Evolutionary conservation across 1,284 basidiomycete genomes (phyloP).

Genomic region (Malassezia restricta): DNA sequence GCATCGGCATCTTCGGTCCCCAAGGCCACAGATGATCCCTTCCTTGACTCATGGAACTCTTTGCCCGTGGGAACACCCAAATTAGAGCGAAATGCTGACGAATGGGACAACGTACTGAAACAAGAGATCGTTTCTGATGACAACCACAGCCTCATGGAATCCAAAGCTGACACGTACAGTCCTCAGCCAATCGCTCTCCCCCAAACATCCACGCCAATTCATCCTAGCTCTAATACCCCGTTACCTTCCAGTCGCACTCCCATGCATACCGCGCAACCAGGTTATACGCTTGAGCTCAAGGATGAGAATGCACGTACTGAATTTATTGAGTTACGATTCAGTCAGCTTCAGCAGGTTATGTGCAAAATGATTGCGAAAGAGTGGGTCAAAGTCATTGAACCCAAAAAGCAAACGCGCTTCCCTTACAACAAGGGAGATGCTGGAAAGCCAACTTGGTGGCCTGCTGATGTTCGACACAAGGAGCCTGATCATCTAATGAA

Average conservation of each 20-base stretch:
- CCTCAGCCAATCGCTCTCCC: background rate
- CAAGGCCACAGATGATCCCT: constrained; percentile 10
- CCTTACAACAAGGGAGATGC: constrained; percentile 53
- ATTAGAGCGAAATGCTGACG: background rate
- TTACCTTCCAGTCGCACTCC: background rate
- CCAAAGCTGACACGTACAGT: background rate
- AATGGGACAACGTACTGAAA: constrained; percentile 1
- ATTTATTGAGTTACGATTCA: constrained; percentile 42
- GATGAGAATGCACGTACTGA: constrained; percentile 24
- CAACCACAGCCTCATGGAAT: background rate
- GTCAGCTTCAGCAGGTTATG: constrained; percentile 49
- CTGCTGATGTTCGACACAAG: constrained; percentile 49
- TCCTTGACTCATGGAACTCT: constrained; percentile 6
- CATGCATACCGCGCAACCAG: background rate
- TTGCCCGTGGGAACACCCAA: background rate
- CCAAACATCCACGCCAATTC: constrained; percentile 3
- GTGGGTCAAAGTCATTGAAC: constrained; percentile 50
- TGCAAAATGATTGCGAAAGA: constrained; percentile 52
- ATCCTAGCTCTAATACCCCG: background rate
- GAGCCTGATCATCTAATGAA: constrained; percentile 52
- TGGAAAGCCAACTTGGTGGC: constrained; percentile 52
- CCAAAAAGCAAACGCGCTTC: constrained; percentile 51
- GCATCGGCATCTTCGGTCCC: background rate
- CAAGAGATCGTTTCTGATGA: background rate
- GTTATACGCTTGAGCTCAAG: constrained; percentile 9